Evolutionary conservation across 768 basidiomycete species (phyloP).

Genomic region (Boletus bicolor): DNA sequence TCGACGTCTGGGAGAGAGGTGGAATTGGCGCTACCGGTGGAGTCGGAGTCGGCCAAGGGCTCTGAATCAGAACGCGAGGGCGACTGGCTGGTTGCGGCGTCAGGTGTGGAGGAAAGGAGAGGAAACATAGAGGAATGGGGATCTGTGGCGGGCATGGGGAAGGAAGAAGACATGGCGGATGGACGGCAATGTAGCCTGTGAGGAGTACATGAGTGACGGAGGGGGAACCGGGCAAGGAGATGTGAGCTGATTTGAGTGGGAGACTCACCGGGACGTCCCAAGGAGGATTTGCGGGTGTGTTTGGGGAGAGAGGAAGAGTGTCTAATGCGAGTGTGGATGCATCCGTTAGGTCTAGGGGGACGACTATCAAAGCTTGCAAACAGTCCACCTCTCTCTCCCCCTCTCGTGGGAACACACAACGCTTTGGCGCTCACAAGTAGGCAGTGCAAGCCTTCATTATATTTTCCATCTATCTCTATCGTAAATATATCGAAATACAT

Average conservation of each 20-base stretch:
- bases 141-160: conserved; percentile 16
- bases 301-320: conserved; percentile 8
- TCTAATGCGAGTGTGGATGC: conserved; percentile 24
- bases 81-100: conserved; percentile 9
- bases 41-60: conserved; percentile 28
- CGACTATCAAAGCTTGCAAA: conserved; percentile 3
- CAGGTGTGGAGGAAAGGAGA: conserved; percentile 16
- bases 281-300: conserved; percentile 6
- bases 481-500: not conserved
- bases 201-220: not conserved
- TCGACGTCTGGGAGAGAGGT: conserved; percentile 52
- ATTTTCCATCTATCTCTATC: not conserved
- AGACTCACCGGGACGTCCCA: not conserved
- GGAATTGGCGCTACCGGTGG: conserved; percentile 22
- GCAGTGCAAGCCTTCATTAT: conserved; percentile 4
- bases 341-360: conserved; percentile 34
- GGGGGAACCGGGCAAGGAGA: not conserved
- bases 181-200: conserved; percentile 4
- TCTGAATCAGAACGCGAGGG: conserved; percentile 27
- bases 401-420: conserved; percentile 26
- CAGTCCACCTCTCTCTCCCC: not conserved
- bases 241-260: conserved; percentile 8
- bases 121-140: conserved; percentile 6
- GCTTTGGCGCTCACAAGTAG: not conserved
- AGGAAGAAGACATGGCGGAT: conserved; percentile 11